Evolutionary conservation across 2,329 filamentous ascomycete species (phyloP).

Genomic region (Alternaria sp.): DNA sequence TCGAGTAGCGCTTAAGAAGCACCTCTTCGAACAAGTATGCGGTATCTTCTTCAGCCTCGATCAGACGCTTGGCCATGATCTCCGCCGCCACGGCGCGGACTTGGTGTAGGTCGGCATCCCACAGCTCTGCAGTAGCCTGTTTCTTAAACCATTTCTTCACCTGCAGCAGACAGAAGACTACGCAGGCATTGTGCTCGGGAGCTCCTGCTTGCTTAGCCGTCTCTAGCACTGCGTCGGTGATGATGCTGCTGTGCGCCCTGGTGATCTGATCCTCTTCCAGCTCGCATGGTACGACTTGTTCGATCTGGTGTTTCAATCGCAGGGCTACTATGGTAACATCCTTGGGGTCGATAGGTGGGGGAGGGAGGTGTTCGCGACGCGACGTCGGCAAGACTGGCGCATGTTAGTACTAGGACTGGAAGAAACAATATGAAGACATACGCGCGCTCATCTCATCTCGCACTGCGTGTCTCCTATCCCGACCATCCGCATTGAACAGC

Average conservation of each 20-base stretch:
- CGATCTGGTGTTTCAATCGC: slow-evolving; percentile 87
- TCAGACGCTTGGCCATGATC: slow-evolving; percentile 88
- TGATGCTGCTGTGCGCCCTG: slow-evolving; percentile 81
- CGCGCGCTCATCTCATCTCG: slow-evolving; percentile 55
- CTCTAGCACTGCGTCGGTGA: slow-evolving; percentile 79
- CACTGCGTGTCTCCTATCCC: slow-evolving; percentile 50
- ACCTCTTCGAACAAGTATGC: slow-evolving; percentile 81
- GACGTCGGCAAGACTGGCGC: slow-evolving; percentile 68
- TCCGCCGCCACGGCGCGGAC: slow-evolving; percentile 85
- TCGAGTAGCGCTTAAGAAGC: slow-evolving; percentile 87
- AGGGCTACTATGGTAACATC: slow-evolving; percentile 91
- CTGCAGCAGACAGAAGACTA: slow-evolving; percentile 84
- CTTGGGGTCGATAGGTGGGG: slow-evolving; percentile 74
- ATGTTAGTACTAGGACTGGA: slow-evolving; percentile 18
- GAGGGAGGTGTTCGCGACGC: slow-evolving; percentile 66
- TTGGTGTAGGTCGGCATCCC: slow-evolving; percentile 86
- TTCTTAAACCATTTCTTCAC: slow-evolving; percentile 78
- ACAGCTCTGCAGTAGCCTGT: slow-evolving; percentile 82
- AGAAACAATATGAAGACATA: slow-evolving; percentile 31
- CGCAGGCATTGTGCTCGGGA: slow-evolving; percentile 75
- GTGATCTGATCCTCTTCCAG: slow-evolving; percentile 79
- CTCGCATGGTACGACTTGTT: slow-evolving; percentile 89
- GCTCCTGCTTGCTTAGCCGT: slow-evolving; percentile 86
- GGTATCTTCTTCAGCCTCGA: slow-evolving; percentile 83
- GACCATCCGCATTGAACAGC: slow-evolving; percentile 50